Evolutionary conservation across 148 eudicot species (phyloP).

Genomic region (Cornus florida): DNA sequence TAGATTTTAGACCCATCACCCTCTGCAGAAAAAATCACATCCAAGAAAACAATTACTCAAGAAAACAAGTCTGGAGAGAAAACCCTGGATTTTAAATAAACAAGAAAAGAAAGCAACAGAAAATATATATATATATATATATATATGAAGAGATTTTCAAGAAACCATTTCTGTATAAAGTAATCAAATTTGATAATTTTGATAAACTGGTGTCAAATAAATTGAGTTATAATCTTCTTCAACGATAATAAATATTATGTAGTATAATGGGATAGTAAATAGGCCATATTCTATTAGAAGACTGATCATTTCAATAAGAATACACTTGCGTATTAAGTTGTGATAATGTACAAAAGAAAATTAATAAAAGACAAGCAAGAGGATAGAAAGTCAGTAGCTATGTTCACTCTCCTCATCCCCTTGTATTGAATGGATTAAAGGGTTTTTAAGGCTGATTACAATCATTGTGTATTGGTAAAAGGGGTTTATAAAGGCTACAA

Average conservation of each 20-base stretch:
- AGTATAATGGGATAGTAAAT: not conserved
- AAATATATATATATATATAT: not conserved
- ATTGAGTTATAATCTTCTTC: not conserved
- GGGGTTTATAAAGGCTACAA: no score
- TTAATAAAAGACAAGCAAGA: not conserved
- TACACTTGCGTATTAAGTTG: not conserved
- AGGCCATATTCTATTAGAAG: not conserved
- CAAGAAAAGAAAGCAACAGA: not conserved
- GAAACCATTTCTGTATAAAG: not conserved
- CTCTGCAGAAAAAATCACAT: conserved; percentile 54
- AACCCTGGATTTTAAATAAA: not conserved
- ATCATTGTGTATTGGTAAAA: no score
- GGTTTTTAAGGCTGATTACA: no score
- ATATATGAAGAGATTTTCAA: not conserved
- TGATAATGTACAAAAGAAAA: not conserved
- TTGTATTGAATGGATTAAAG: not conserved
- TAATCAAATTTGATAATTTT: not conserved
- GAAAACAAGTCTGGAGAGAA: not conserved
- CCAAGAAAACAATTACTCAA: conserved; percentile 10
- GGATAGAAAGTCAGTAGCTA: not conserved
- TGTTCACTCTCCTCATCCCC: not conserved
- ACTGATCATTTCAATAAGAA: not conserved
- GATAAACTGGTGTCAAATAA: not conserved
- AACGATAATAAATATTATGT: not conserved
- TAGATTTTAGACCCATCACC: conserved; percentile 98